phyloP scores from a whole-genome alignment of 192 early-diverging fungal genomes.

The Dispira simplex region DNA sequence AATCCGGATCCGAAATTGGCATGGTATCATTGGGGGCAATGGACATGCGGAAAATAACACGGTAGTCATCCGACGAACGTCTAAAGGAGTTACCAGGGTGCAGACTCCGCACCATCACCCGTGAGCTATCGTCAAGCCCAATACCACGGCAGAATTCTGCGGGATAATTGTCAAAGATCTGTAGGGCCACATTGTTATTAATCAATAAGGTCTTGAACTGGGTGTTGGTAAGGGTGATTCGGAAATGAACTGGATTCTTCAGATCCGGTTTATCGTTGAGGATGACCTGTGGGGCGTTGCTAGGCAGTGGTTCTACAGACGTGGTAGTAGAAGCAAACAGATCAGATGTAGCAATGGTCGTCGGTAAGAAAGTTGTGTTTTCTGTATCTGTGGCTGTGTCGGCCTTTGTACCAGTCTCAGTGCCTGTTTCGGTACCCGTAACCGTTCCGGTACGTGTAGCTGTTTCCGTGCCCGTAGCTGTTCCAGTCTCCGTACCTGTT shows the following conservation, averaged over 20 bases:
- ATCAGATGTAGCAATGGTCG: neutral
- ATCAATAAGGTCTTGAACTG: neutral
- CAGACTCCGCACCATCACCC: neutral
- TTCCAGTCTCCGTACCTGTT: no score
- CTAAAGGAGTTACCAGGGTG: neutral
- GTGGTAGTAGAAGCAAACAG: neutral
- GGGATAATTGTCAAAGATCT: neutral
- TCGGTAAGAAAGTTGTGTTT: conserved; percentile 17
- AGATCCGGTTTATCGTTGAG: neutral
- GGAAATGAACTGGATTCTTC: neutral
- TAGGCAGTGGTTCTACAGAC: neutral
- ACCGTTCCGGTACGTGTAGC: no score
- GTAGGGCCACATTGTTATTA: neutral
- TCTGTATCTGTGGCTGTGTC: conserved; percentile 24
- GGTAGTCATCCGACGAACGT: neutral
- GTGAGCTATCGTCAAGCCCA: neutral
- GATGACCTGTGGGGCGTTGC: conserved; percentile 5
- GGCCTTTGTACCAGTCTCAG: neutral
- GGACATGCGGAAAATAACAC: conserved; percentile 1
- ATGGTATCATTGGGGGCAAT: neutral
- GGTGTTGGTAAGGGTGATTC: neutral
- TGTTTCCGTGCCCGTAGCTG: no score
- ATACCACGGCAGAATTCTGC: neutral
- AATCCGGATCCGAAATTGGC: neutral
- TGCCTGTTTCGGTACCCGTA: no score